Evolutionary conservation across 208 protist genomes (phyloP), one percentile per base, ranked within the genome.

Genomic region (Trypanosoma brucei): DNA sequence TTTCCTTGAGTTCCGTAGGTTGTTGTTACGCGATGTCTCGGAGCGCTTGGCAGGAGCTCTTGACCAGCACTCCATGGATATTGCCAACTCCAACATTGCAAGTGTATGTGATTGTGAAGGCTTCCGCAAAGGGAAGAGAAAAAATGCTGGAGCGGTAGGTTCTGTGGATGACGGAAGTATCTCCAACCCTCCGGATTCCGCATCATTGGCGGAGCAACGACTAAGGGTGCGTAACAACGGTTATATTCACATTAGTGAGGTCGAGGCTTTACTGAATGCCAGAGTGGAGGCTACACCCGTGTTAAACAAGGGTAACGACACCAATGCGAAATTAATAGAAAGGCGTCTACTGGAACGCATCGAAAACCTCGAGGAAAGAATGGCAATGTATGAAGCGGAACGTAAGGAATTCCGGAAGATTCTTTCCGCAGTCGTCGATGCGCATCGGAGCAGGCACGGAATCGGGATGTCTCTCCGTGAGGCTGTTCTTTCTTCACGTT

Each of bases 361-460:
- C 42, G 75, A 66, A n/a, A 74, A 92, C 14, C 48, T 94, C 0
- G 83, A 91, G 61, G 88, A 94, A 65, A 79, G 88, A 3, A 67
- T 88, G 52, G 71, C 81, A n/a, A 79, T 81, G 42, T 86, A 83
- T 30, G 88, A 94, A 53, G 74, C 85, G 0, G 88, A 94, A 55
- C 64, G 84, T 31, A 66, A 73, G 22, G 88, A 91, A 55, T 84
- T 92, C 64, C 79, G 84, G 53, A 62, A 70, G 39, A 72, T 75
- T 52, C 44, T 93, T 38, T 69, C 77, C 8, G 67, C 84, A 0
- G 40, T 72, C 30, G 54, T 88, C 3, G 73, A 86, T 39, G 67
- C 55, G 9, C 67, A 58, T 9, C 70, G 72, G 35, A 44, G 49
- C 0, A 58, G 39, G 13, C 5, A 50, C 1, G 46, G 48, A 6